Evolutionary conservation across 1,139 yeast species (phyloP), one percentile per base, ranked within the genome.

Genomic region (Saccharomyces hybrid): DNA sequence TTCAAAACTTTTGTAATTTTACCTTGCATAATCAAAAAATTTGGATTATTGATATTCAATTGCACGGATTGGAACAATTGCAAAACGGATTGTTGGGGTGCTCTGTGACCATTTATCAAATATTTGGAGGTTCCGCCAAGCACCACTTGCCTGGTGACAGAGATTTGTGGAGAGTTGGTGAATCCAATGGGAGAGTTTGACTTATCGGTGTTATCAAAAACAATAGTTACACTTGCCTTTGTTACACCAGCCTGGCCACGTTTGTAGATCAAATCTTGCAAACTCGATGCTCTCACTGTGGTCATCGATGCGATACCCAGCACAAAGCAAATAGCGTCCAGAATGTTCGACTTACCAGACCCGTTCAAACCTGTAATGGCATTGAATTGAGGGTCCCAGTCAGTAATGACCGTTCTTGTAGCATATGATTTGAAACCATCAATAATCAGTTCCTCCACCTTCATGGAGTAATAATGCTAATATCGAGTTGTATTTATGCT

Each of bases 351-450:
- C 68, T 93, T 95, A 9, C 99, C 99, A 0, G 97, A 89, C 11
- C 99, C 99, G 70, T 95, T 95, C 56, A 93, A 78, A 9, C 99
- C 99, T 0, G 99, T 95, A 68, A 95, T 93, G 64, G 99, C 96
- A 73, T 95, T 95, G 73, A 95, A 95, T 71, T 87, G 96, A 1
- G 89, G 80, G 70, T 95, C 99, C 98, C 99, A 95, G 32, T 85
- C 88, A 0, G 96, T 82, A 29, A 95, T 88, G 46, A 91, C 98
- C 0, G 99, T 93, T 75, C 99, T 87, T 1, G 96, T 87, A 24
- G 98, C 97, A 65, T 95, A 95, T 29, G 97, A 90, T 74, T 95
- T 95, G 80, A 95, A 95, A 51, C 99, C 99, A 72, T 95, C 99
- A 54, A 95, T 85, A 61, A 95, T 90, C 58, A 95, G 80, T 70